Base-by-base conservation (phyloP, 2,329 filamentous ascomycete species). In the Penicillium digitatum region DNA sequence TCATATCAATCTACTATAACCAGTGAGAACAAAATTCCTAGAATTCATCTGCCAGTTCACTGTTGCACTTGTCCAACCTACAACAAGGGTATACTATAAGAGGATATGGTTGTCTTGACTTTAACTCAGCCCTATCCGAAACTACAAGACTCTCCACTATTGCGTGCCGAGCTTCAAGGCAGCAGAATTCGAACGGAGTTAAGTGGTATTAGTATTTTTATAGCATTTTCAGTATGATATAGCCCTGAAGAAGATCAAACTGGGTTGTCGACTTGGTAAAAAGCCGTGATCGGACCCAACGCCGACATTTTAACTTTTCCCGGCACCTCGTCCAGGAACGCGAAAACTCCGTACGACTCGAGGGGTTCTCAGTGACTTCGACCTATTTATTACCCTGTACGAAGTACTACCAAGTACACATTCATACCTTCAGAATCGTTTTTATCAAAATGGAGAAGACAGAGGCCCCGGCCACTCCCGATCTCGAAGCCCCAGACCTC, bases 361-460 rank as follows among this genome's bases (percentile, higher is more conserved):
- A n/a, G 18, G n/a, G 18, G 31, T 40, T 8, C 24, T 14, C 31
- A 4, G 20, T 20, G 16, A 31, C 11, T 22, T 37, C 18, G 2
- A 3, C 16, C 31, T 51, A 44, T 45, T 34, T 42, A 27, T 16
- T 42, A 34, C 14, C 10, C 10, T 29, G 18, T 24, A 27, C n/a
- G 3, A 4, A 14, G 26, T 16, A 45, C 29, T 24, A 27, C n/a
- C 3, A 4, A 14, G 26, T 16, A 45, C 29, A 22, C 2, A 14
- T 29, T 12, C 26, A 16, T 20, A 32, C 14, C 10, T 29, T 20
- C 39, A 31, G 9, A 18, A 7, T 35, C 24, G 6, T 9, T 18
- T 11, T n/a, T 11, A 5, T n/a, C 27, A 54, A 38, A 47, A 66
- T 65, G 64, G 61, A 62, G 51, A 65, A 65, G 46, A 18, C 56